Evolutionary conservation across 2,329 filamentous ascomycete species (phyloP), one percentile per base, ranked within the genome.

Genomic region (Xylaria digitata): DNA sequence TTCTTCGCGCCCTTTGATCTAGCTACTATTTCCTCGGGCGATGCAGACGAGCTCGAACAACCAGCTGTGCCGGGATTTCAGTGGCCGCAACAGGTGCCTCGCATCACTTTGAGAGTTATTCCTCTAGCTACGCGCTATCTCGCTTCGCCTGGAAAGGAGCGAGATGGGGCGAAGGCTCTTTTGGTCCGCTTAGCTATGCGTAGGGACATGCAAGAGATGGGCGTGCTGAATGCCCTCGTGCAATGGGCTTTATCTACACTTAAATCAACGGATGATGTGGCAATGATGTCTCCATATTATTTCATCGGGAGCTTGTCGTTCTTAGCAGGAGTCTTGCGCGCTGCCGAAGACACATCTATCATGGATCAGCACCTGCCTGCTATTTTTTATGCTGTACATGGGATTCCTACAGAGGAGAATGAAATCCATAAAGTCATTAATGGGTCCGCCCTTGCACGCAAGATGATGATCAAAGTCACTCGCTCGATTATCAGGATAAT

Each of bases 1-100:
- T 83, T 95, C 65, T 85, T 95, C 37, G 93, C 93, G 1, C 96
- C 96, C 0, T 99, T 99, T 79, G 94, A 97, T 74, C 83, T 99
- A 59, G 86, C 90, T 1, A 94, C 92, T 1, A 94, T 99, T 67
- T 97, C 94, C 1, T 87, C 87, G 1, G 79, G 82, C 1, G 83
- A 85, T 34, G 78, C 82, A 19, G 84, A 86, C 37, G 82, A 86
- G 64, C 76, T 81, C 2, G 79, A 80, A 19, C 74, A 81, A 3
- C 80, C 81, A 0, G 71, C 69, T 2, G 80, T 87, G 1, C 74
- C 80, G 0, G 85, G 83, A 1, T 80, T 93, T 19, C 74, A 78
- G 8, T 85, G 92, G 79, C 87, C 90, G 0, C 72, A 77, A 1
- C 80, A 87, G 37, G 80, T 93, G 1, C 93, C 95, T 0, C 86